phyloP scores from a whole-genome alignment of 441 rosid genomes.

The Euphorbia celastroides region DNA sequence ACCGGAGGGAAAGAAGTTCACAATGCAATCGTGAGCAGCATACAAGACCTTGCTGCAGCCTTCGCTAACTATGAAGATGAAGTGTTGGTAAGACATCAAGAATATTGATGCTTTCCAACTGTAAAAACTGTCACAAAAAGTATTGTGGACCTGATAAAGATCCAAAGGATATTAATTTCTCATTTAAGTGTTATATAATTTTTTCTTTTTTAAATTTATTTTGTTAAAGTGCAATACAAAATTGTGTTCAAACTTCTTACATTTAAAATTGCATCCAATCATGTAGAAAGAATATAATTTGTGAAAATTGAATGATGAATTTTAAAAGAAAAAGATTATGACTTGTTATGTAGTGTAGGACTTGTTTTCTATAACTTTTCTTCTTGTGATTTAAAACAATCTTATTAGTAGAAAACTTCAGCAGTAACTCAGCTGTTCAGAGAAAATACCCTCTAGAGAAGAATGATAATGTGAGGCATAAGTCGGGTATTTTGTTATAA shows the following conservation, averaged over 20 bases:
- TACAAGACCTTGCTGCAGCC: conserved; percentile 86
- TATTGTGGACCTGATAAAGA: conserved; percentile 3
- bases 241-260: not conserved
- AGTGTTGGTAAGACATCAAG: conserved; percentile 67
- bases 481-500: not conserved
- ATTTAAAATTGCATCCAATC: not conserved
- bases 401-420: not conserved
- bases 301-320: not conserved
- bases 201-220: too few relatives aligned
- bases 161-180: not conserved
- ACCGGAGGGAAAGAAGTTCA: conserved; percentile 97
- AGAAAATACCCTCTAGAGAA: not conserved
- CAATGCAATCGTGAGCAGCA: conserved; percentile 86
- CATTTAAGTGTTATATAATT: too few relatives aligned
- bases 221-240: not conserved
- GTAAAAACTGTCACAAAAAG: not conserved
- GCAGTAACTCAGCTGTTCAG: not conserved
- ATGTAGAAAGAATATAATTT: conserved; percentile 1
- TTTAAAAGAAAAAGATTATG: not conserved
- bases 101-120: conserved; percentile 12
- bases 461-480: not conserved
- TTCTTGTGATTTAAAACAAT: not conserved
- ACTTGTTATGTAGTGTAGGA: not conserved
- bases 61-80: conserved; percentile 84
- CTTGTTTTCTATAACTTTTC: not conserved